Evolutionary conservation across 2,329 filamentous ascomycete species (phyloP).

Genomic region (Cladosporium velox): DNA sequence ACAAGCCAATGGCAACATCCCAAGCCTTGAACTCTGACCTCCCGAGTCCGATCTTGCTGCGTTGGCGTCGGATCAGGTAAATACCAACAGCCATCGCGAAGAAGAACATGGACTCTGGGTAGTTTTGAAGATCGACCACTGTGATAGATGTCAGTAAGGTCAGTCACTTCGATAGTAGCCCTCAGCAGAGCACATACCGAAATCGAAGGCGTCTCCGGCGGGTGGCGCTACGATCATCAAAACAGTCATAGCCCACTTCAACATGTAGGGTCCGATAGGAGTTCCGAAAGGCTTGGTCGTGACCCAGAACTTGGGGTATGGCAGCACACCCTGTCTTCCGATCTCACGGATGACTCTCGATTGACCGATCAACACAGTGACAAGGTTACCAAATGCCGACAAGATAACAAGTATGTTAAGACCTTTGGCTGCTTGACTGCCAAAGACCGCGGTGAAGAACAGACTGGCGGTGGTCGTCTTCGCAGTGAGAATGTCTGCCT

Average conservation of each 20-base stretch:
- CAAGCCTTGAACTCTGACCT: constrained; percentile 60
- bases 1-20: constrained; percentile 60
- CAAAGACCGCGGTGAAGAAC: constrained; percentile 63
- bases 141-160: not conserved
- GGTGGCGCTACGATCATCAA: constrained; percentile 63
- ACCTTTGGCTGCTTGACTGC: constrained; percentile 52
- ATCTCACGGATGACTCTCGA: constrained; percentile 63
- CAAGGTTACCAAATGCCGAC: constrained; percentile 61
- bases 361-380: constrained; percentile 57
- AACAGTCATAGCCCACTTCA: constrained; percentile 60
- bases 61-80: constrained; percentile 58
- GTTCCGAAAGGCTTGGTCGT: constrained; percentile 66
- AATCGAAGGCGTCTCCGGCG: constrained; percentile 63
- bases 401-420: constrained; percentile 61
- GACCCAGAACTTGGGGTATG: constrained; percentile 63
- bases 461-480: constrained; percentile 52
- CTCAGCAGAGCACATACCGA: constrained; percentile 39
- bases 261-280: constrained; percentile 58
- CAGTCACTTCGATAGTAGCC: not conserved
- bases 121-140: constrained; percentile 50
- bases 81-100: constrained; percentile 60
- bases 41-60: constrained; percentile 53
- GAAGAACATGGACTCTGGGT: constrained; percentile 61
- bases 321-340: constrained; percentile 62
- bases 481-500: constrained; percentile 41